A percentile compares a stretch with the other conserved stretches of the same genome.
phyloP scores from a whole-genome alignment of 1,139 yeast genomes.

The Blastobotrys petasosporus region DNA sequence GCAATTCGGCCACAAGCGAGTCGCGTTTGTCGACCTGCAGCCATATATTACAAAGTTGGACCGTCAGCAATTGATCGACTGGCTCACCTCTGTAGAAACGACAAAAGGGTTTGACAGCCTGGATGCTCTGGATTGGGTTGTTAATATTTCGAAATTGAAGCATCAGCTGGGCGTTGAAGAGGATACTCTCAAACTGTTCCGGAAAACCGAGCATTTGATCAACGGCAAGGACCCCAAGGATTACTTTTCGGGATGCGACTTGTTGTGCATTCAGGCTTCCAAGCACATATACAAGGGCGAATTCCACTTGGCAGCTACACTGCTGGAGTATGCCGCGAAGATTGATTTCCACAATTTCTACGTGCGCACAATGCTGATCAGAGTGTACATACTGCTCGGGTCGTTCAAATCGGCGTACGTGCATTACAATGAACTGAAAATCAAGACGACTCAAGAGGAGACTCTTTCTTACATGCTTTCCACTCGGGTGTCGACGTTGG shows the following conservation, averaged over 20 bases:
- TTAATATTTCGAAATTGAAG: conserved; percentile 48
- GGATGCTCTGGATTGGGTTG: conserved; percentile 37
- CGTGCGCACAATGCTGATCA: conserved; percentile 63
- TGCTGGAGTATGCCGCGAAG: conserved; percentile 44
- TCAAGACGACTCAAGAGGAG: conserved; percentile 77
- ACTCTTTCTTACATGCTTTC: conserved; percentile 56
- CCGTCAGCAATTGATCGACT: background rate
- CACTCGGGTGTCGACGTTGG: conserved; percentile 42
- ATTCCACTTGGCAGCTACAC: conserved; percentile 34
- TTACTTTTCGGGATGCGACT: conserved; percentile 60
- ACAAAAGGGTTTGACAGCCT: conserved; percentile 17
- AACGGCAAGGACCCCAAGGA: conserved; percentile 48
- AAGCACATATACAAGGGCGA: conserved; percentile 19
- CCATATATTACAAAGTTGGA: conserved; percentile 27
- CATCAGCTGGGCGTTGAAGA: conserved; percentile 21
- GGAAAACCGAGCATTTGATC: conserved; percentile 30
- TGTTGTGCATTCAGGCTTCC: conserved; percentile 44
- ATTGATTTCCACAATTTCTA: conserved; percentile 62
- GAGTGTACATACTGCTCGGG: conserved; percentile 57
- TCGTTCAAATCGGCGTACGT: conserved; percentile 45
- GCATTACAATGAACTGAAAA: conserved; percentile 50
- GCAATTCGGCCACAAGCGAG: conserved; percentile 45
- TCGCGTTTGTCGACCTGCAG: conserved; percentile 56
- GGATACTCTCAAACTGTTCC: conserved; percentile 35
- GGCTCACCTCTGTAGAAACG: conserved; percentile 10